Conservation (phyloP, 192 early-diverging fungal species). For the Coemansia reversa region DNA sequence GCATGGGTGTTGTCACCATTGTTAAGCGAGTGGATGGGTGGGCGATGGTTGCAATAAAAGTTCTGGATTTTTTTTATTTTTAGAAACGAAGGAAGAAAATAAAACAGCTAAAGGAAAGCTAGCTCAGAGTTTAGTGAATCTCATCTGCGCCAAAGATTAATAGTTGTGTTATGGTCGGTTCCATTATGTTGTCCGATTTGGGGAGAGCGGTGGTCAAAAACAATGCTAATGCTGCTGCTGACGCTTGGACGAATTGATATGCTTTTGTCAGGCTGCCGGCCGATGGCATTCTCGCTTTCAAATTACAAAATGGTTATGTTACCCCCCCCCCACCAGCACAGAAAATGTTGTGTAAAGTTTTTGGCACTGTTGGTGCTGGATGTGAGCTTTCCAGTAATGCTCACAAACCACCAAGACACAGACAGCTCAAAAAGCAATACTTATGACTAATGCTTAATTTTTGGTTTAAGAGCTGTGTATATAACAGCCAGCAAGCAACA, state of each 20-base stretch:
- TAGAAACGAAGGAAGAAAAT: slow-evolving; percentile 1
- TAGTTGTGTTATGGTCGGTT: background rate
- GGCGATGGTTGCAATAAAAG: background rate
- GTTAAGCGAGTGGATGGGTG: background rate
- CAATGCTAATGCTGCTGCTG: background rate
- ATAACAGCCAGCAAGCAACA: background rate
- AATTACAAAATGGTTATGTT: background rate
- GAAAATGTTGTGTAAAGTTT: background rate
- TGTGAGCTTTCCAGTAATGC: background rate
- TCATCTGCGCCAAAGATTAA: background rate
- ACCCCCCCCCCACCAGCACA: background rate
- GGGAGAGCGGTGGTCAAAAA: background rate
- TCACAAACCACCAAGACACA: background rate
- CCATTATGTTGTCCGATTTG: background rate
- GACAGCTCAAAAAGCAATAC: background rate
- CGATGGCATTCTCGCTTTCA: background rate
- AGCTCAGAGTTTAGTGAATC: background rate
- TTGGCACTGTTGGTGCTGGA: background rate
- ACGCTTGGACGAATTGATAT: background rate
- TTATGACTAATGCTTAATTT: background rate
- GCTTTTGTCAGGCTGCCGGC: background rate
- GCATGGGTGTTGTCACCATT: slow-evolving; percentile 42
- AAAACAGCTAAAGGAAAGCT: background rate
- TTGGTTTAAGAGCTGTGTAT: background rate
- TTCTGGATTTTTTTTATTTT: background rate